phyloP scores from a whole-genome alignment of 441 rosid genomes.

The Breynia disticha region DNA sequence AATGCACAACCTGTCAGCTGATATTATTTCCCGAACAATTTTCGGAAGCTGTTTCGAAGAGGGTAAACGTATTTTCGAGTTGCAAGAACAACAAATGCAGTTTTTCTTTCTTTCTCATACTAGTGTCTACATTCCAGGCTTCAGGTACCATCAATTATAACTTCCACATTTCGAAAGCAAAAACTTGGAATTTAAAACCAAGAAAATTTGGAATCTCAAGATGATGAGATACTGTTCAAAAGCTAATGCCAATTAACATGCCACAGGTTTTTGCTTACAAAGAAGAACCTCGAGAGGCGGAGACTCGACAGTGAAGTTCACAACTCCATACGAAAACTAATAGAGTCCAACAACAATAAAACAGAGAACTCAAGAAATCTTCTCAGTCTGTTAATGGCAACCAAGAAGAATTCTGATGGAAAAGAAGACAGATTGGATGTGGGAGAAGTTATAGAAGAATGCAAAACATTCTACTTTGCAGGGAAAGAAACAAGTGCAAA shows the following conservation, averaged over 20 bases:
- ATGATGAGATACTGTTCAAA: background rate
- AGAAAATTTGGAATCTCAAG: no score
- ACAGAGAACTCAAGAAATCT: conserved; percentile 35
- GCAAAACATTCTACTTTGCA: conserved; percentile 79
- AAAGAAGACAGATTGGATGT: conserved; percentile 44
- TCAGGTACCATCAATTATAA: conserved; percentile 37
- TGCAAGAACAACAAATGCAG: conserved; percentile 53
- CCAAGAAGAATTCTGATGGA: conserved; percentile 38
- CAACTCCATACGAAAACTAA: conserved; percentile 40
- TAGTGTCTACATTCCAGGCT: conserved; percentile 38
- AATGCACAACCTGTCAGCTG: conserved; percentile 47
- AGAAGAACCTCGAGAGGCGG: conserved; percentile 62
- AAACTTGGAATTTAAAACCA: no score
- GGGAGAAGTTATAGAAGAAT: conserved; percentile 73
- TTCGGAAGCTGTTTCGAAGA: conserved; percentile 61
- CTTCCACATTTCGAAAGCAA: no score
- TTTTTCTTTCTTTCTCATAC: conserved; percentile 39
- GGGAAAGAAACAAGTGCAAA: conserved; percentile 73
- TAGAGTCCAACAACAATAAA: conserved; percentile 22
- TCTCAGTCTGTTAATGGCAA: conserved; percentile 42
- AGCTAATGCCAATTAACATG: no score
- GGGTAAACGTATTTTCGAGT: conserved; percentile 45
- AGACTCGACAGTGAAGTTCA: conserved; percentile 52
- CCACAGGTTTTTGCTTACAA: conserved; percentile 62
- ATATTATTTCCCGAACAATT: conserved; percentile 58